These are phyloP conservation scores for Infundibulicybe gibba DNA, from an alignment of 768 basidiomycete species.

Conservation along the genomic window DNA sequence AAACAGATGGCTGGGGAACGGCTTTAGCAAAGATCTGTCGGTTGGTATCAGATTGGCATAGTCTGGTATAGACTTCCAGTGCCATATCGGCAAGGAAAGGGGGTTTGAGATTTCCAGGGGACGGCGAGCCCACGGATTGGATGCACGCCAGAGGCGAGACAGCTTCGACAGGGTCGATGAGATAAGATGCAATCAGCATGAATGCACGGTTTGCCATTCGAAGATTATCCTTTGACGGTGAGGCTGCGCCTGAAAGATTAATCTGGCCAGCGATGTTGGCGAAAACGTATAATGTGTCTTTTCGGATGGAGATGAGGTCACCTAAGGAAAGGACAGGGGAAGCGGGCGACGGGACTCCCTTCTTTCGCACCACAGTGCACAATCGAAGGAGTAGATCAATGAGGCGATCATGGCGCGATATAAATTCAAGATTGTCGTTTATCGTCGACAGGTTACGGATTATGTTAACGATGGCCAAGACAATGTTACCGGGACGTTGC, in stretches of 20 bases:
- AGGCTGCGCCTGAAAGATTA: slow-evolving; percentile 36
- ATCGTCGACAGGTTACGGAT: slow-evolving; percentile 83
- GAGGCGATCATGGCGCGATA: slow-evolving; percentile 62
- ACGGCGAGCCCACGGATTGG: slow-evolving; percentile 47
- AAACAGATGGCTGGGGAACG: slow-evolving; percentile 55
- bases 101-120: slow-evolving; percentile 41
- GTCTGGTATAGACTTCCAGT: slow-evolving; percentile 80
- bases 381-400: slow-evolving; percentile 67
- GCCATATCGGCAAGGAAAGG: slow-evolving; percentile 67
- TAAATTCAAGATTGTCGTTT: slow-evolving; percentile 63
- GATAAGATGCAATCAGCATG: slow-evolving; percentile 68
- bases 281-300: slow-evolving; percentile 72
- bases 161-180: slow-evolving; percentile 67
- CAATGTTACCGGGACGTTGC: slow-evolving; percentile 65
- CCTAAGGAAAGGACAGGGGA: slow-evolving; percentile 63
- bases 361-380: slow-evolving; percentile 43
- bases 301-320: slow-evolving; percentile 71
- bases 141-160: slow-evolving; percentile 58
- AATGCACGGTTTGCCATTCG: slow-evolving; percentile 58
- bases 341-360: slow-evolving; percentile 33
- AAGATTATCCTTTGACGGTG: slow-evolving; percentile 35
- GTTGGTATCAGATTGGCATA: slow-evolving; percentile 75
- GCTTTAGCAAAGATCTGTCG: slow-evolving; percentile 65
- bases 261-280: slow-evolving; percentile 54
- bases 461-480: slow-evolving; percentile 72